Percentiles rank a stretch among this genome's conserved stretches.
Evolutionary conservation across 495 filamentous ascomycete species (phyloP).

Genomic region (Neurospora pannonica): DNA sequence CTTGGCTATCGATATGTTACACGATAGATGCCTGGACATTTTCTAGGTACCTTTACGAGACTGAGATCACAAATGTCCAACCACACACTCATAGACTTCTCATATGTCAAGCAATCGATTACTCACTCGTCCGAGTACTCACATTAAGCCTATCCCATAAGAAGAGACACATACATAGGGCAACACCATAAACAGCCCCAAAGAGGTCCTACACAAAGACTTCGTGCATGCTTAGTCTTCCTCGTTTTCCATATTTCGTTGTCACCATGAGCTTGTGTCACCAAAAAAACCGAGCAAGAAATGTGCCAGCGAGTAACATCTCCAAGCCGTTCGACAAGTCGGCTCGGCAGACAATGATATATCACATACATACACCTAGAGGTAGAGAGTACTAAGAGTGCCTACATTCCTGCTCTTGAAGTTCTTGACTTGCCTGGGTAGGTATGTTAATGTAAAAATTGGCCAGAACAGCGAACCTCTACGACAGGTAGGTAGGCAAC

Average conservation of each 20-base stretch:
- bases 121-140: neutral
- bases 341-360: neutral
- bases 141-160: neutral
- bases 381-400: neutral
- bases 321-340: neutral
- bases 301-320: neutral
- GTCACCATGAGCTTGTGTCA: neutral
- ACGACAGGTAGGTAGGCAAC: neutral
- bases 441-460: neutral
- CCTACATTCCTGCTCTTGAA: neutral
- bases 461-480: neutral
- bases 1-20: neutral
- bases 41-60: neutral
- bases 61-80: neutral
- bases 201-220: neutral
- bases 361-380: neutral
- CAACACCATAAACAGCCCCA: neutral
- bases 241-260: neutral
- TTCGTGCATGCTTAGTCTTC: neutral
- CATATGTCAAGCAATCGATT: neutral
- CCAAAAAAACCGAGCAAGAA: neutral
- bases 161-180: neutral
- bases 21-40: neutral
- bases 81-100: neutral
- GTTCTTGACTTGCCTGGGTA: neutral